Conservation (phyloP, 1,139 yeast genomes). For the Pichia sp. region DNA sequence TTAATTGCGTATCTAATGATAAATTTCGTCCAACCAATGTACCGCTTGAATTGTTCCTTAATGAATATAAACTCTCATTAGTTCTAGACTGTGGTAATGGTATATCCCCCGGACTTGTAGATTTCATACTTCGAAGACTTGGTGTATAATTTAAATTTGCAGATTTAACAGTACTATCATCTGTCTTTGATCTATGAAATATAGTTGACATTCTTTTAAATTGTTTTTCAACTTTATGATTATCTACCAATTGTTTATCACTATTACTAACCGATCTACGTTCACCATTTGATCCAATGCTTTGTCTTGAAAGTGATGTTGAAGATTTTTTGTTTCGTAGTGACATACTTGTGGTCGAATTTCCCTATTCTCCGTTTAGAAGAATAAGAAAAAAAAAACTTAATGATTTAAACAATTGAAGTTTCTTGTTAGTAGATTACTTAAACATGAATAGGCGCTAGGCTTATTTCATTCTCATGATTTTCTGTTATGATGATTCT, state of each 20-base stretch:
- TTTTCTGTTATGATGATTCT: no score
- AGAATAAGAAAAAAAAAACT: no score
- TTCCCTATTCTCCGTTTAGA: no score
- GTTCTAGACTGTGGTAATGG: constrained; percentile 5
- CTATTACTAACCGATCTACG: background rate
- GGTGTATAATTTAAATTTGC: background rate
- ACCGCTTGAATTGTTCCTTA: constrained; percentile 14
- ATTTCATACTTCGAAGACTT: background rate
- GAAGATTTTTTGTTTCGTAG: constrained; percentile 9
- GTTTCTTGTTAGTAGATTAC: no score
- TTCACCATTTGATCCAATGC: constrained; percentile 1
- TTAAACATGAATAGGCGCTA: no score
- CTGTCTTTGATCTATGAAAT: constrained; percentile 9
- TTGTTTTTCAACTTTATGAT: constrained; percentile 7
- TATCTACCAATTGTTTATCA: no score
- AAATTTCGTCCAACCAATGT: constrained; percentile 7
- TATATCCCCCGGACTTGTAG: constrained; percentile 1
- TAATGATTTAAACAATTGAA: no score
- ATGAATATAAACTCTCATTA: constrained; percentile 8
- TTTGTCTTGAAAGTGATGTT: constrained; percentile 8
- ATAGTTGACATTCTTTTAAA: constrained; percentile 10
- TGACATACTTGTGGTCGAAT: no score
- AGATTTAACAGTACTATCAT: no score
- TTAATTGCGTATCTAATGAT: constrained; percentile 1
- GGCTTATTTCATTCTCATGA: no score